Base-by-base conservation (phyloP, 202 grass and related monocot genomes). In the Digitaria exilis region DNA sequence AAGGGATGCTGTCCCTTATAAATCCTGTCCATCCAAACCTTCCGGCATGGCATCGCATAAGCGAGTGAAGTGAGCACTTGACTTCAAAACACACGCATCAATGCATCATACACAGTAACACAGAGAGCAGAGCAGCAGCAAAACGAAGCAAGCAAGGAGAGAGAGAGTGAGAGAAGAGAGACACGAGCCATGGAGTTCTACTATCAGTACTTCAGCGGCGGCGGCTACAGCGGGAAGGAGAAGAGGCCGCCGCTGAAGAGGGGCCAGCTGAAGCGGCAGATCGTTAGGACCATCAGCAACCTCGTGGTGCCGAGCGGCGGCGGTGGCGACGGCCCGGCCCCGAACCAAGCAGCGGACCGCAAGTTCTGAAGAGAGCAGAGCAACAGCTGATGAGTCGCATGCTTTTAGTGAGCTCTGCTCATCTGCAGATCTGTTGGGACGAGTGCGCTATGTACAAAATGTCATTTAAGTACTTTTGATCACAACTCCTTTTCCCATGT, bases 161-260 rank as follows among this genome's bases (percentile, higher is more conserved):
- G 3, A 3, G 12, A 57, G 44, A 13, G 35, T 3, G 35, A 37
- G 35, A 37, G 35, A 37, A 2, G 17, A 56, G 54, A 56, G 18
- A n/a, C n/a, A n/a, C n/a, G 10, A 26, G 50, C 12, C 17, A 77
- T 58, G 73, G 72, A 69, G 63, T 55, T 18, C 17, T 84, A 75
- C 70, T 19, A 73, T 43, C 49, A 46, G 59, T 57, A 29, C 41
- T 2, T 58, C 51, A 51, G 61, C 45, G 32, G 44, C 65, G 61
- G 63, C 60, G 78, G 14, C 76, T 43, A 55, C 55, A 13, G 62
- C 17, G 0, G 9, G 0, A 90, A 88, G 81, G 77, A 85, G 49
- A 91, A 82, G 77, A 91, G 65, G 81, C 71, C 81, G 6, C 81
- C 85, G 22, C 50, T 88, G 65, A 88, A 82, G 81, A 82, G 82